A percentile compares a stretch with the other conserved stretches of the same genome.
These are phyloP conservation scores for Beverwykella pulmonaria DNA, from an alignment of 495 filamentous ascomycete species.

Conservation along the genomic window DNA sequence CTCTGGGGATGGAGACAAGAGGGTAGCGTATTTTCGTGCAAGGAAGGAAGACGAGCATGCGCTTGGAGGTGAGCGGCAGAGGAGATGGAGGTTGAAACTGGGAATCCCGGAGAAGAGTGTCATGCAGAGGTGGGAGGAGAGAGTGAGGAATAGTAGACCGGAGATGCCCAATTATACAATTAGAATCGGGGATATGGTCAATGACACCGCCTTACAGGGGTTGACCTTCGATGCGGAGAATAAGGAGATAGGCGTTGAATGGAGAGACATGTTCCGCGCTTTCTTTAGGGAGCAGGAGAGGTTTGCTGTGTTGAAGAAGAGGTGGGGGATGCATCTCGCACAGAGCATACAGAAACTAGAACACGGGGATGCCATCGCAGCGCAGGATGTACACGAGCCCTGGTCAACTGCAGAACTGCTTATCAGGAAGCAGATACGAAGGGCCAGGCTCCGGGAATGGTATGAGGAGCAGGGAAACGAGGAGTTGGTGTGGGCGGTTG, in stretches of 20 bases:
- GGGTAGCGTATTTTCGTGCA: slow-evolving; percentile 10
- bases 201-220: slow-evolving; percentile 25
- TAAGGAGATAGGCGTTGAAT: slow-evolving; percentile 19
- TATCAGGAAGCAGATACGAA: slow-evolving; percentile 19
- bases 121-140: slow-evolving; percentile 20
- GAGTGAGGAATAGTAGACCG: background rate
- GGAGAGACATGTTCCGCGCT: slow-evolving; percentile 23
- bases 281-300: slow-evolving; percentile 29
- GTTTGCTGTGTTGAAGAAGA: background rate
- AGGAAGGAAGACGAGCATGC: background rate
- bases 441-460: slow-evolving; percentile 15
- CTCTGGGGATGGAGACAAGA: background rate
- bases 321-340: background rate
- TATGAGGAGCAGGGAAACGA: slow-evolving; percentile 18
- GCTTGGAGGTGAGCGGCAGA: background rate
- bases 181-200: slow-evolving; percentile 18
- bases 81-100: background rate
- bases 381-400: background rate
- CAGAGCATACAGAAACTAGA: background rate
- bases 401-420: slow-evolving; percentile 1
- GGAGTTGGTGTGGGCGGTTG: slow-evolving; percentile 31
- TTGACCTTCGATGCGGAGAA: slow-evolving; percentile 2
- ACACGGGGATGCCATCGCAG: background rate
- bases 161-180: slow-evolving; percentile 31
- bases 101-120: background rate